Base-by-base conservation (phyloP, 371 early-diverging fungal genomes). In the Chytridium lagenaria region DNA sequence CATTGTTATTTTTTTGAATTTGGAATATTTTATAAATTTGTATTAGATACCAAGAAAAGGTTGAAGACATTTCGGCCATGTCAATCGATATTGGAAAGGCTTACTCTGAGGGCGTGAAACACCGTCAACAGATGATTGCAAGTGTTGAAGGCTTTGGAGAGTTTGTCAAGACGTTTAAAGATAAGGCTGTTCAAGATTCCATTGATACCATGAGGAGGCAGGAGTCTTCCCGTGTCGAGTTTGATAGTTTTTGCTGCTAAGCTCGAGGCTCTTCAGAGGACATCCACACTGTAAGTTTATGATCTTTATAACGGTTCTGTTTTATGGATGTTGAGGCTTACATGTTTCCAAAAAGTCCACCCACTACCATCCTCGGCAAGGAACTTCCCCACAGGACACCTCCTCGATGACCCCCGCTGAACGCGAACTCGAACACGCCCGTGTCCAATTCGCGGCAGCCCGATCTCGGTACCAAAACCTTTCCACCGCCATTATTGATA, bases 111-210 rank as follows among this genome's bases (percentile, higher is more conserved):
- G 50, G 69, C 59, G 77, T 77, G 52, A 75, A 78, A 66, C 73
- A 77, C 40, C 73, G 84, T 2, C 61, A 61, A 15, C 71, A 63
- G 2, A 37, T 80, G 12, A 72, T 84, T 31, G n/a, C 28, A 28
- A 61, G 80, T 16, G 59, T 77, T 55, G 81, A 81, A 50, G 36
- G 33, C 2, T 81, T 77, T 72, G 50, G 65, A 31, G 76, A 65
- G 26, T 81, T 81, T 71, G 39, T 81, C 16, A 70, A 72, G 50
- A 80, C 78, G 16, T 84, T 84, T 71, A 78, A 75, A 37, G 55
- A 55, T 23, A 84, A 84, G 69, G 84, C 84, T 37, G 81, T 84
- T 50, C 73, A 39, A 38, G 84, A 84, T 70, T 74, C 80, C 2
- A 61, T 81, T 28, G 81, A 81, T 38, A 81, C 84, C 7, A 79